phyloP scores from a whole-genome alignment of 805 yeast species.

The Phaffomyces antillensis region DNA sequence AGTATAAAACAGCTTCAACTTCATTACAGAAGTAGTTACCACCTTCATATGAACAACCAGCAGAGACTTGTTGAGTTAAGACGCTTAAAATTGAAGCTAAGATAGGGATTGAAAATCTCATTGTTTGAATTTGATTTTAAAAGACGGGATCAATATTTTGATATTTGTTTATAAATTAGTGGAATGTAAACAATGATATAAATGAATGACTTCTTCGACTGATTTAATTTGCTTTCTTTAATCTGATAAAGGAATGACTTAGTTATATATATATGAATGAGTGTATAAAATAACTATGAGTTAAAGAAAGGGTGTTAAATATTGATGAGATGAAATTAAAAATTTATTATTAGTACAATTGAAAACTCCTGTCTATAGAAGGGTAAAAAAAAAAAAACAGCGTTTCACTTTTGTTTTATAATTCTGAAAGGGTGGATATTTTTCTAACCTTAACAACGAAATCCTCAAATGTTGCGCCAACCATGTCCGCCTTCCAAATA shows the following conservation, averaged over 20 bases:
- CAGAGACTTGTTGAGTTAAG: conserved; percentile 16
- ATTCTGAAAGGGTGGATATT: too few relatives aligned
- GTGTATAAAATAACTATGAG: not conserved
- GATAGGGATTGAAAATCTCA: conserved; percentile 20
- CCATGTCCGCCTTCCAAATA: not conserved
- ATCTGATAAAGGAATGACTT: conserved; percentile 7
- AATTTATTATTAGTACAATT: too few relatives aligned
- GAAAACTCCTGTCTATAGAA: too few relatives aligned
- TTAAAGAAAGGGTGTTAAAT: not conserved
- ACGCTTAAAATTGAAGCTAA: conserved; percentile 18
- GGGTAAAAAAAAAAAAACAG: too few relatives aligned
- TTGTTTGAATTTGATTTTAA: not conserved
- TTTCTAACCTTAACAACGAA: not conserved
- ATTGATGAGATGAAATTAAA: too few relatives aligned
- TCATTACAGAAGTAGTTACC: conserved; percentile 84
- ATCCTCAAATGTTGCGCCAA: not conserved
- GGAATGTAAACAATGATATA: too few relatives aligned
- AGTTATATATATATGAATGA: not conserved
- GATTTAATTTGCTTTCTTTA: not conserved
- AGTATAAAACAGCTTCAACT: conserved; percentile 59
- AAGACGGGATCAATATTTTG: not conserved
- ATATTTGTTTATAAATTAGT: not conserved
- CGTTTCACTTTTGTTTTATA: not conserved
- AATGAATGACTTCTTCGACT: conserved; percentile 1
- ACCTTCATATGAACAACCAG: conserved; percentile 38